Evolutionary conservation across 495 filamentous ascomycete genomes (phyloP), one percentile per base, ranked within the genome.

Genomic region (Annulohypoxylon nitens): DNA sequence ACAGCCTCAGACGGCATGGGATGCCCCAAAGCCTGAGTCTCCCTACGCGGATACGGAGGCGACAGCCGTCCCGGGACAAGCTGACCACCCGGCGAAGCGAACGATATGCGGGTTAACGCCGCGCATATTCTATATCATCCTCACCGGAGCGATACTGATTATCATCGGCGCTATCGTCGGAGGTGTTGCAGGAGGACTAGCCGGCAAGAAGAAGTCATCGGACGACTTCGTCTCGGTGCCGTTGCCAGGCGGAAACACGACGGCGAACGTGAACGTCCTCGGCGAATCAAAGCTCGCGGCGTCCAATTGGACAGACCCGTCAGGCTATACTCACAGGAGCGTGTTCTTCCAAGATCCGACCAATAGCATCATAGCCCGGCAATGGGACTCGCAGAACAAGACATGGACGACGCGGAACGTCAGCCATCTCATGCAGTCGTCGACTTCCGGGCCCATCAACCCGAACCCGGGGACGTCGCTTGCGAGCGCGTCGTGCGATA

Each of bases 301-400:
- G n/a, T 74, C 71, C 1, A 74, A 74, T 53, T 74, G 67, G 67
- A 74, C 67, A 9, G 71, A 74, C 16, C 20, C 62, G 7, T 48
- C 67, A 26, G 67, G 71, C n/a, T 25, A 43, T n/a, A 30, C 12
- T 16, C 71, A 74, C 18, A 61, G 71, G 10, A 67, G 50, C 26
- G 67, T 74, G 33, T 74, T 74, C 43, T 74, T 74, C 58, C 71
- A 74, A 53, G 71, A 74, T 34, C 57, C 67, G 0, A 39, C 66
- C 51, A 70, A 55, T 16, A 6, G 41, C n/a, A 67, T 74, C 45
- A 74, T 74, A 7, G 53, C 58, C 8, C 71, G 71, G 11, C 67
- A 70, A 26, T 74, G 71, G 71, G 71, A 74, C 36, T 74, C 72
- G 43, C 63, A 75, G 18, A 75, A 71, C 39, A 67, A 51, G 51